Base-by-base conservation (phyloP, 2,329 filamentous ascomycete genomes). In the Penicillium sp. region DNA sequence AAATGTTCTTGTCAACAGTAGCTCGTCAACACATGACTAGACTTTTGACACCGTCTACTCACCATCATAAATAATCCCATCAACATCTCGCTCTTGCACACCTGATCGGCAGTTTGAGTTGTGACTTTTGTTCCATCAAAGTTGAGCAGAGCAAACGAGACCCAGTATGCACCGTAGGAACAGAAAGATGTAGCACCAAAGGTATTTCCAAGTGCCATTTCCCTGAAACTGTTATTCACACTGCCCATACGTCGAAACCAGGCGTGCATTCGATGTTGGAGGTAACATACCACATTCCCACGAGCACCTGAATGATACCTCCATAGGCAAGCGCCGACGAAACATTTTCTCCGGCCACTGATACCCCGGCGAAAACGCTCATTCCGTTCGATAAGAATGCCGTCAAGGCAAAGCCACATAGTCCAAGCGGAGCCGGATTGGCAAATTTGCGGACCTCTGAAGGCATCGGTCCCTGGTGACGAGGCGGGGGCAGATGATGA, bases 161-260 rank as follows among this genome's bases (percentile, higher is more conserved):
- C 59, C 62, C 62, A 64, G 31, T 59, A 63, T 18, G 58, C 60
- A 13, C 60, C 62, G 31, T 57, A 64, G 0, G 62, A 64, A 14
- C 51, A 58, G 31, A 64, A 64, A 1, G 61, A 56, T 6, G 61
- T 64, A 5, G 61, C 61, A n/a, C 58, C 54, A 13, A 64, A 64
- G 7, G 61, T 63, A 29, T 64, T 64, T 16, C 61, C 61, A 9
- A 58, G 33, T 0, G 56, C 56, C 54, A 64, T 59, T 55, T 64
- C 61, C 61, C 61, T 64, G 21, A 1, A 11, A 28, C 28, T 5
- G 14, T 51, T 29, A 43, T 23, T 40, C 13, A n/a, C 4, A 40
- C 18, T 14, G 13, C 39, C 39, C 14, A 24, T 9, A 8, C 14
- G 16, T 24, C 10, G 19, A 21, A 23, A 2, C 18, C 8, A 2